These are phyloP conservation scores for Dipodascus geniculatus DNA, from an alignment of 805 yeast species.

Conservation along the genomic window DNA sequence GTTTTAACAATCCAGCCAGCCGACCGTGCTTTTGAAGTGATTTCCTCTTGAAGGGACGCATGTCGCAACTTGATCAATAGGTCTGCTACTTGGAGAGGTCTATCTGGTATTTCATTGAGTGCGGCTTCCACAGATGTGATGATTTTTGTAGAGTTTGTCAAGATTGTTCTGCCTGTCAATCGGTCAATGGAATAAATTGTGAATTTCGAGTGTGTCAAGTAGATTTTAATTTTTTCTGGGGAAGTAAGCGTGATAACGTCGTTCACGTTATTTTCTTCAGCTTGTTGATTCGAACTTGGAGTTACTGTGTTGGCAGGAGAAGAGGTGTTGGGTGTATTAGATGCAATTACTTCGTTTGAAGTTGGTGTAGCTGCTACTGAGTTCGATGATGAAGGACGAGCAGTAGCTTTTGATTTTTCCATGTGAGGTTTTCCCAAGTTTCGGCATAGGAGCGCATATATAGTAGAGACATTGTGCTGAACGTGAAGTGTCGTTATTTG, in stretches of 20 bases:
- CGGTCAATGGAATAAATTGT: slow-evolving; percentile 15
- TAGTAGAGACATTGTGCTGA: slow-evolving; percentile 25
- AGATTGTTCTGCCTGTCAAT: slow-evolving; percentile 15
- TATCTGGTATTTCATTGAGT: slow-evolving; percentile 17
- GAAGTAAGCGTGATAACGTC: slow-evolving; percentile 3
- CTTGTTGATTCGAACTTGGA: not conserved
- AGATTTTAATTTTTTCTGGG: slow-evolving; percentile 11
- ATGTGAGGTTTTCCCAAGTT: slow-evolving; percentile 1
- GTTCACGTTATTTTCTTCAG: not conserved
- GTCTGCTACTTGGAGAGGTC: slow-evolving; percentile 14
- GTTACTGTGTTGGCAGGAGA: not conserved
- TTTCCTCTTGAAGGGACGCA: slow-evolving; percentile 38
- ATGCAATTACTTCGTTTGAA: not conserved
- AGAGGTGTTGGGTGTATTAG: not conserved
- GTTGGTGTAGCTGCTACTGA: not conserved
- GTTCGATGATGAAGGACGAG: not conserved
- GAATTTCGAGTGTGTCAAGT: slow-evolving; percentile 12
- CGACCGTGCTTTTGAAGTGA: slow-evolving; percentile 45
- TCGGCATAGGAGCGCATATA: slow-evolving; percentile 12
- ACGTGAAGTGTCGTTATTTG: slow-evolving; percentile 32
- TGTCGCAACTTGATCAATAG: slow-evolving; percentile 37
- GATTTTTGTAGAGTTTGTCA: slow-evolving; percentile 33
- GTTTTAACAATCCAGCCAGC: slow-evolving; percentile 60
- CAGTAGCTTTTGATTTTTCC: not conserved
- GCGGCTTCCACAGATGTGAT: slow-evolving; percentile 25